Evolutionary conservation across 2,329 filamentous ascomycete species (phyloP).

Genomic region (Beauveria scarabaeidicola): DNA sequence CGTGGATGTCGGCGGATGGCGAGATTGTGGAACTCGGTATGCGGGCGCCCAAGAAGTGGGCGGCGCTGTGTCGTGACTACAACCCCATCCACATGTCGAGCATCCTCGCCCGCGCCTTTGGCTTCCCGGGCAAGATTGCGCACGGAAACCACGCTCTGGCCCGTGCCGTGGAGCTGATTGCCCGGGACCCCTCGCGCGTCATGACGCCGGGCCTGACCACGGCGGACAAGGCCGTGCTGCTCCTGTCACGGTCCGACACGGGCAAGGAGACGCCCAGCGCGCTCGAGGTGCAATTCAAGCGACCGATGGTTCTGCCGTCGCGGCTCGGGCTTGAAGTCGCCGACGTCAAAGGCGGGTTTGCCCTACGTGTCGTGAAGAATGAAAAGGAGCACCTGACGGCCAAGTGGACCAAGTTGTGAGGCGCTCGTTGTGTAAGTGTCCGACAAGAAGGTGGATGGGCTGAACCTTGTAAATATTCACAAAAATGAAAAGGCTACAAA

Average conservation of each 20-base stretch:
- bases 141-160: constrained; percentile 13
- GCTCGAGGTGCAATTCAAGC: constrained; percentile 9
- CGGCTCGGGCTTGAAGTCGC: constrained; percentile 5
- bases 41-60: constrained; percentile 10
- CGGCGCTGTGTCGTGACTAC: constrained; percentile 12
- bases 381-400: constrained; percentile 11
- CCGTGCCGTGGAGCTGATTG: constrained; percentile 5
- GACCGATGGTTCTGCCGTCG: constrained; percentile 10
- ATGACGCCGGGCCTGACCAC: not conserved
- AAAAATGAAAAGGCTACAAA: not conserved
- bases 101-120: constrained; percentile 9
- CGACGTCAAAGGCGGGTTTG: not conserved
- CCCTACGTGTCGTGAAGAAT: constrained; percentile 7
- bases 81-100: constrained; percentile 13
- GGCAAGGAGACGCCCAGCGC: constrained; percentile 5
- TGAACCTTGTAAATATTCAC: not conserved
- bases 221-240: not conserved
- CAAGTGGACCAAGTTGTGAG: not conserved
- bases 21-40: constrained; percentile 10
- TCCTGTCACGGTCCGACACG: not conserved
- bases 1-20: constrained; percentile 5
- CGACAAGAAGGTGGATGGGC: not conserved
- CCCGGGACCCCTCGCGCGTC: not conserved
- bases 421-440: too few species aligned
- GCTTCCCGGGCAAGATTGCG: constrained; percentile 10